Base-by-base conservation (phyloP, 306 rosid species). In the Rubus idaeus region DNA sequence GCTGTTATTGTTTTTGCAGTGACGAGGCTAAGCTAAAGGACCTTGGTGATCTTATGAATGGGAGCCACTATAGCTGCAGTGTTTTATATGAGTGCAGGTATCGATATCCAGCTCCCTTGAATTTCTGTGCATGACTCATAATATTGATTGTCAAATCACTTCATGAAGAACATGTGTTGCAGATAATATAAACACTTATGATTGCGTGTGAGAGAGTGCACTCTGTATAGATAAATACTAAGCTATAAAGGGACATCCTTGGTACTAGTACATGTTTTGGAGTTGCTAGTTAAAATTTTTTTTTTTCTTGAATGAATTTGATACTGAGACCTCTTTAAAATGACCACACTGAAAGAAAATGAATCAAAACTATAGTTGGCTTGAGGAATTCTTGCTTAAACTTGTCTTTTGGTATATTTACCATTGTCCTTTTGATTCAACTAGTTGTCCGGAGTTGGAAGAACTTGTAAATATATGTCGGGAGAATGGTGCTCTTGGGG, bases 11-110 rank as follows among this genome's bases (percentile, higher is more conserved):
- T 72, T 75, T 74, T 87, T 86, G 83, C 93, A 96, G 99, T 71
- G 98, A 92, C 56, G 98, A 89, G 77, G 98, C 86, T 57, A 86
- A 66, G 83, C 87, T 96, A 47, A 87, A 87, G 90, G 87, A 84
- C 75, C 96, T 96, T 23, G 99, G 99, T 23, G 93, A 88, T 84
- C 97, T 92, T 77, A 96, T 96, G 99, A 92, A 96, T 46, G 98
- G 86, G 46, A 96, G 99, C 78, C 99, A 96, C 84, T 41, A 86
- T 71, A 96, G 99, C 91, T 96, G 99, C 79, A 96, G 97, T 68
- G 96, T 89, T 77, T 86, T 90, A 75, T 96, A 96, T 42, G 99
- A 96, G 83, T 96, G 99, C 98, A 96, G 99, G 99, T 94, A 85
- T 30, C 2, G 35, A 30, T 30, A 30, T 30, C 35, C 35, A 30